Base-by-base conservation (phyloP, 2,329 filamentous ascomycete species). In the Penicillium sp. region DNA sequence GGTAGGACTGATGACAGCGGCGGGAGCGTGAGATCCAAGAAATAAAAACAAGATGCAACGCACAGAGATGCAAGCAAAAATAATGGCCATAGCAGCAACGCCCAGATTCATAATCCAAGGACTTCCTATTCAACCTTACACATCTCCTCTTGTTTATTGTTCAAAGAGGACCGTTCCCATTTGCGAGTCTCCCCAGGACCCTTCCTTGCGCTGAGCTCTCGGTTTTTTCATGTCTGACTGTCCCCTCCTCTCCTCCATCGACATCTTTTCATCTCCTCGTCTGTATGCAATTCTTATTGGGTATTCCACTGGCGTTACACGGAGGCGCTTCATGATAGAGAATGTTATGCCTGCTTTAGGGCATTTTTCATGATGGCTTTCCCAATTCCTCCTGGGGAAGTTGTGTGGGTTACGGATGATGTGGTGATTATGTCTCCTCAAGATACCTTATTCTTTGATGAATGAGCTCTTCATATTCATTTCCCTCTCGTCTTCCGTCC, bases 261-360 rank as follows among this genome's bases (percentile, higher is more conserved):
- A 57, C 57, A 59, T 58, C 30, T 52, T 59, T 62, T 62, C 45
- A 35, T 58, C 26, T 40, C 42, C 46, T 66, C 59, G 59, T 57
- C 56, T 62, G 57, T 63, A 59, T 55, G 59, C 53, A 65, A 60
- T 33, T 43, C 43, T 62, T 58, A 49, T 62, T 66, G 63, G 67
- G 61, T 63, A 66, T 52, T 64, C 63, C 60, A 63, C 57, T 63
- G 72, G 73, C 68, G 68, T 71, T 67, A 55, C 65, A 66, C 64
- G 65, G 65, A 65, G 68, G 61, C 61, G 67, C 62, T 64, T 69
- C 64, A 64, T 64, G 63, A 74, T 75, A 74, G 73, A 75, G 62
- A 71, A 72, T 70, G 65, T 70, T 63, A 67, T 59, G 68, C 67
- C 65, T 63, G 60, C 59, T 61, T 58, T 55, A 62, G 62, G 58